These are phyloP conservation scores for Ceratobasidium sp. DNA, from an alignment of 1,284 basidiomycete species.

Conservation along the genomic window DNA sequence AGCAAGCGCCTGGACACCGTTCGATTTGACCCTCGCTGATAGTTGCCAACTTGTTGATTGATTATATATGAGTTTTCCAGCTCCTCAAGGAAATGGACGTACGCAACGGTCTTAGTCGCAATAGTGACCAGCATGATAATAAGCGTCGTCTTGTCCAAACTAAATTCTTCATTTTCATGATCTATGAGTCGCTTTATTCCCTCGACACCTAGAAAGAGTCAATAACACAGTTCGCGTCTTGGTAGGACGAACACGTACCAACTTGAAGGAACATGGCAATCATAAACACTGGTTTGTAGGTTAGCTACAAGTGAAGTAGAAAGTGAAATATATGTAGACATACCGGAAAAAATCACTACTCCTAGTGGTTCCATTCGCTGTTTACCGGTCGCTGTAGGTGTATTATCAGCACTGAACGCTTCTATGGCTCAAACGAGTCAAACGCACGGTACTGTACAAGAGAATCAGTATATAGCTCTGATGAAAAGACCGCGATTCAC, in stretches of 20 bases:
- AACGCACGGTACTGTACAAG: constrained; percentile 27
- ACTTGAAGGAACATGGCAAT: constrained; percentile 44
- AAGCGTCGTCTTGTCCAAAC: constrained; percentile 22
- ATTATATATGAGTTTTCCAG: neutral
- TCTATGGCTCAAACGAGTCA: neutral
- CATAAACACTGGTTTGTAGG: constrained; percentile 19
- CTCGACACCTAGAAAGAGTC: constrained; percentile 13
- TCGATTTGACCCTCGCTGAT: constrained; percentile 35
- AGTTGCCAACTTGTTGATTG: constrained; percentile 24
- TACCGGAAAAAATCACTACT: constrained; percentile 37
- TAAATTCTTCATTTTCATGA: constrained; percentile 5
- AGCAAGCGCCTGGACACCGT: constrained; percentile 34
- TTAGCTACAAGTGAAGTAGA: neutral
- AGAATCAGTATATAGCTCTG: neutral
- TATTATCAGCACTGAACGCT: neutral
- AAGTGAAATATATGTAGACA: neutral
- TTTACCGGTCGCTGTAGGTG: constrained; percentile 29
- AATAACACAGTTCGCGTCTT: too few relatives aligned
- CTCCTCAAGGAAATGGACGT: neutral
- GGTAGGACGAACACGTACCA: neutral
- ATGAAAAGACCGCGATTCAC: neutral
- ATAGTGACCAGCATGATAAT: constrained; percentile 35
- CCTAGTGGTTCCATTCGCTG: constrained; percentile 33
- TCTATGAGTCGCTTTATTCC: constrained; percentile 26
- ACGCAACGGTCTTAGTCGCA: constrained; percentile 33